These are phyloP conservation scores for Pleurotus cornucopiae DNA, from an alignment of 768 basidiomycete genomes.

Conservation along the genomic window DNA sequence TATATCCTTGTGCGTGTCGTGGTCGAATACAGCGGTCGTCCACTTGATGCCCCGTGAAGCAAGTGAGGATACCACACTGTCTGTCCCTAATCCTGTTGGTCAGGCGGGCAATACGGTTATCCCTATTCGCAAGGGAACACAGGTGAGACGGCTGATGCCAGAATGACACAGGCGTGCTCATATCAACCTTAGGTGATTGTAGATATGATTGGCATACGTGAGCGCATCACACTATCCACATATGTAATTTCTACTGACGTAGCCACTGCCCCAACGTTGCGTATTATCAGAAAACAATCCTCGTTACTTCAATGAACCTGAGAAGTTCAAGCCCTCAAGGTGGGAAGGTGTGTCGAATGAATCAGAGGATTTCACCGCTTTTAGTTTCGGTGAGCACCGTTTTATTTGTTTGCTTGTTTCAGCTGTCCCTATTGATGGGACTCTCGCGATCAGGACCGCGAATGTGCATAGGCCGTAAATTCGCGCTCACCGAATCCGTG, in stretches of 20 bases:
- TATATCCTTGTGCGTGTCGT: too few species aligned
- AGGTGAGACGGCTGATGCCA: constrained; percentile 16
- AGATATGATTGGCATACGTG: constrained; percentile 48
- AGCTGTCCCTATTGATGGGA: not conserved
- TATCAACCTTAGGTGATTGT: constrained; percentile 29
- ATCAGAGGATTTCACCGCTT: constrained; percentile 16
- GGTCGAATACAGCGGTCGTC: constrained; percentile 27
- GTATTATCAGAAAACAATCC: constrained; percentile 23
- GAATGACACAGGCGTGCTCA: not conserved
- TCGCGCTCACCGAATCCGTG: constrained; percentile 39
- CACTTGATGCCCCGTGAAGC: constrained; percentile 38
- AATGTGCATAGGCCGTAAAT: constrained; percentile 39
- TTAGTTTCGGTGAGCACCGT: constrained; percentile 16
- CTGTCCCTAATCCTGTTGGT: constrained; percentile 34
- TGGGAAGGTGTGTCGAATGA: constrained; percentile 24
- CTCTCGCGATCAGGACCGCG: constrained; percentile 26
- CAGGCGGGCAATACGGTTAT: constrained; percentile 32
- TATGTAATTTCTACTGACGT: not conserved
- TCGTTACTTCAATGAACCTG: constrained; percentile 23
- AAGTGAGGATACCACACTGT: constrained; percentile 35
- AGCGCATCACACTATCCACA: constrained; percentile 18
- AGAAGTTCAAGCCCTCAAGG: constrained; percentile 25
- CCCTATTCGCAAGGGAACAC: constrained; percentile 35
- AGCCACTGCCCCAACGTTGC: not conserved
- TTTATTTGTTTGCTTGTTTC: not conserved